Conservation (phyloP, 1,139 yeast species). For the Yamadazyma siamensis region DNA sequence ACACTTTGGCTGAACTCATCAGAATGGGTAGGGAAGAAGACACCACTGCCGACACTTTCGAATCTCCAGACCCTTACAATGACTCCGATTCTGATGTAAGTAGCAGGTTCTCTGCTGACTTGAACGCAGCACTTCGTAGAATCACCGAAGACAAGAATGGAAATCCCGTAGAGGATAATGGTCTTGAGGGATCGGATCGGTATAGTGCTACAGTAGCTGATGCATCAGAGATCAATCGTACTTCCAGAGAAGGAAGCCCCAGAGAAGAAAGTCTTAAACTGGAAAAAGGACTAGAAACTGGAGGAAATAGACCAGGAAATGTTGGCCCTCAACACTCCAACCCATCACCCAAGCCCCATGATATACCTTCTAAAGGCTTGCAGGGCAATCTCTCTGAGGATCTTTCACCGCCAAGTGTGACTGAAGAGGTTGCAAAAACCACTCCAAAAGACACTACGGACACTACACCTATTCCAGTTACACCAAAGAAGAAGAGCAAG, state of each 20-base stretch:
- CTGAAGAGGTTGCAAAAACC: neutral
- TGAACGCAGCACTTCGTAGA: slow-evolving; percentile 15
- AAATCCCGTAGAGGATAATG: neutral
- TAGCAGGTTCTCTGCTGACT: slow-evolving; percentile 14
- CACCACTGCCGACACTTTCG: slow-evolving; percentile 9
- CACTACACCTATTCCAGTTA: neutral
- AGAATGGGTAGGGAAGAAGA: slow-evolving; percentile 9
- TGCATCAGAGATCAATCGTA: no score
- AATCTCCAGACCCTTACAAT: slow-evolving; percentile 9
- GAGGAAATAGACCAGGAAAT: slow-evolving; percentile 11
- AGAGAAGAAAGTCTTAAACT: slow-evolving; percentile 1
- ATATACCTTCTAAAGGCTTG: slow-evolving; percentile 3
- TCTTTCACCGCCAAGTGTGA: neutral
- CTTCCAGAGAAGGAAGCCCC: no score
- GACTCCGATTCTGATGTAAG: slow-evolving; percentile 14
- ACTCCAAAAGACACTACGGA: no score
- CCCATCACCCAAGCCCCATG: slow-evolving; percentile 8
- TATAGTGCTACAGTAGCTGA: no score
- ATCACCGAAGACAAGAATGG: slow-evolving; percentile 9
- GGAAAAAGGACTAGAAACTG: slow-evolving; percentile 9
- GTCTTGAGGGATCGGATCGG: neutral
- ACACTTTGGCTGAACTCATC: slow-evolving; percentile 13
- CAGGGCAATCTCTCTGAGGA: slow-evolving; percentile 1
- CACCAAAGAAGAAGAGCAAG: neutral
- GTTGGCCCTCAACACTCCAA: slow-evolving; percentile 12